A percentile compares a stretch with the other conserved stretches of the same genome.
phyloP scores from a whole-genome alignment of 805 yeast species.

The Yamadazyma akitaensis region DNA sequence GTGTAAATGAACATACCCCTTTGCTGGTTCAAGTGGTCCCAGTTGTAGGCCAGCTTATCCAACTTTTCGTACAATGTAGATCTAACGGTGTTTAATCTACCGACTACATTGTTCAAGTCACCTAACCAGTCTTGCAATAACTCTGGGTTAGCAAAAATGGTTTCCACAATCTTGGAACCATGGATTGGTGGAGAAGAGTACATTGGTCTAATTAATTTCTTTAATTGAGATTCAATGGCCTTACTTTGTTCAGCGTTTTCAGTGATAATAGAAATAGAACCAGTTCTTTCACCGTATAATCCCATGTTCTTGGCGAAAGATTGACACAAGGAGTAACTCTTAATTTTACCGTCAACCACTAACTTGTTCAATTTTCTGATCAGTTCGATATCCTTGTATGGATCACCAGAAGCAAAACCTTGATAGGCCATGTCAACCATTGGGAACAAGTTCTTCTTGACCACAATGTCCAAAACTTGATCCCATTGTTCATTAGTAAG shows the following conservation, averaged over 20 bases:
- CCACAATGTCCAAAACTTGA: constrained; percentile 61
- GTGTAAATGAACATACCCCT: constrained; percentile 97
- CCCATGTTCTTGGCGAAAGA: constrained; percentile 50
- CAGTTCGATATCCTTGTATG: constrained; percentile 61
- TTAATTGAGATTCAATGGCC: constrained; percentile 74
- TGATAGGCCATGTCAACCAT: constrained; percentile 93
- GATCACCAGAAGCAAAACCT: constrained; percentile 87
- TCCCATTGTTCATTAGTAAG: constrained; percentile 82
- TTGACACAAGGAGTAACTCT: constrained; percentile 52
- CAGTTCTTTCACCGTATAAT: constrained; percentile 57
- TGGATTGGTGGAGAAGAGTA: constrained; percentile 94
- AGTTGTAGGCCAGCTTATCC: constrained; percentile 59
- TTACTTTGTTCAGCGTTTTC: constrained; percentile 50
- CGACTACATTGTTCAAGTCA: constrained; percentile 77
- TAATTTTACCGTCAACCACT: constrained; percentile 48
- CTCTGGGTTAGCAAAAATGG: constrained; percentile 55
- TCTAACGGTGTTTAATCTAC: constrained; percentile 75
- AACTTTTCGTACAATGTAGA: constrained; percentile 57
- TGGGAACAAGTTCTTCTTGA: constrained; percentile 63
- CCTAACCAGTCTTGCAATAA: constrained; percentile 72
- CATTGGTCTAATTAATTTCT: constrained; percentile 78
- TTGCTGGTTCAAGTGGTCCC: constrained; percentile 86
- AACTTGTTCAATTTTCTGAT: constrained; percentile 45
- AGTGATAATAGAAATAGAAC: constrained; percentile 67
- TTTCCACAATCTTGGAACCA: constrained; percentile 86